Evolutionary conservation across 768 basidiomycete genomes (phyloP).

Genomic region (Leccinum ochraceum): DNA sequence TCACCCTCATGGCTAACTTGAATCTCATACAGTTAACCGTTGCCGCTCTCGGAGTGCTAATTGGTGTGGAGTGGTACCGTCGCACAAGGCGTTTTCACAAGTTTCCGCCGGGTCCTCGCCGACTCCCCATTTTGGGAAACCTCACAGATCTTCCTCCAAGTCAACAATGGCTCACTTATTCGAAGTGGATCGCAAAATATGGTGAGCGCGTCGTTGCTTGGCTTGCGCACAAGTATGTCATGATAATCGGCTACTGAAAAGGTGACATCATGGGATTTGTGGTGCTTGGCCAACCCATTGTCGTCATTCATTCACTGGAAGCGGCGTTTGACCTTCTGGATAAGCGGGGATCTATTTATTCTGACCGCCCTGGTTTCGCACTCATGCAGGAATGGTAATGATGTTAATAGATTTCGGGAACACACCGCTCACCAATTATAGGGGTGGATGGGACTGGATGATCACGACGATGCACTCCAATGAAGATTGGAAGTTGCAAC

Average conservation of each 20-base stretch:
- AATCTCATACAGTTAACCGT: neutral
- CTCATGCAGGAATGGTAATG: slow-evolving; percentile 6
- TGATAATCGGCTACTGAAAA: neutral
- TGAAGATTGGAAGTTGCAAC: slow-evolving; percentile 4
- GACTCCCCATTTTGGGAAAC: slow-evolving; percentile 4
- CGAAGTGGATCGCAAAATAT: slow-evolving; percentile 5
- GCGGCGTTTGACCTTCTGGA: slow-evolving; percentile 7
- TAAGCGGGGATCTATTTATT: slow-evolving; percentile 7
- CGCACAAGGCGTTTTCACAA: neutral
- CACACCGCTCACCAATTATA: neutral
- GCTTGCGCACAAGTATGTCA: neutral
- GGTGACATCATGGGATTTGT: slow-evolving; percentile 5
- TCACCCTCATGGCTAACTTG: neutral
- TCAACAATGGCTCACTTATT: slow-evolving; percentile 7
- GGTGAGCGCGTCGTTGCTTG: neutral
- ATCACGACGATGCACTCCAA: slow-evolving; percentile 1
- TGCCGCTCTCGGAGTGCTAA: neutral
- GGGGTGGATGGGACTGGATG: slow-evolving; percentile 13
- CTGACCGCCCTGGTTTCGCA: slow-evolving; percentile 7
- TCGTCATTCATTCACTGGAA: slow-evolving; percentile 3
- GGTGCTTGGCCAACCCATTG: slow-evolving; percentile 10
- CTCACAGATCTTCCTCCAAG: neutral
- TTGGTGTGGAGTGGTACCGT: slow-evolving; percentile 5
- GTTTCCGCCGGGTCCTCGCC: slow-evolving; percentile 7
- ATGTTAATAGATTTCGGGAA: neutral